Percentiles rank a stretch among this genome's conserved stretches.
These are phyloP conservation scores for Tetracladium marchalianum DNA, from an alignment of 495 filamentous ascomycete genomes.

Conservation along the genomic window DNA sequence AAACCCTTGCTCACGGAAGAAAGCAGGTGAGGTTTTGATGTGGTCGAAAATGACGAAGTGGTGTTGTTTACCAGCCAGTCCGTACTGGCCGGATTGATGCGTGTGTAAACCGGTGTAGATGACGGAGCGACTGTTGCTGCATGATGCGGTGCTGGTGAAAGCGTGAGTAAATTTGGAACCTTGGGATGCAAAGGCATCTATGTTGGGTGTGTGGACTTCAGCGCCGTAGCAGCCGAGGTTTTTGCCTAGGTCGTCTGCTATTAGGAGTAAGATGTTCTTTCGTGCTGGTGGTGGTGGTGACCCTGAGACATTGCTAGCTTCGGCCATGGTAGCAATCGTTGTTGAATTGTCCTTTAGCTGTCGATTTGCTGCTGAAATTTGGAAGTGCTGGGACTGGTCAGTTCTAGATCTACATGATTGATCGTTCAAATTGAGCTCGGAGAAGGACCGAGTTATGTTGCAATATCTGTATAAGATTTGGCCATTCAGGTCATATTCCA, in stretches of 20 bases:
- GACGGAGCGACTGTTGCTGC: constrained; percentile 31
- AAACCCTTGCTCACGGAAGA: constrained; percentile 28
- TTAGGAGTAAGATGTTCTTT: constrained; percentile 28
- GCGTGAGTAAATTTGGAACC: constrained; percentile 28
- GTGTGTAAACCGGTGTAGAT: constrained; percentile 39
- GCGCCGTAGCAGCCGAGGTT: constrained; percentile 30
- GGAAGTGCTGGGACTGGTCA: no score
- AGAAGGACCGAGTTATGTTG: no score
- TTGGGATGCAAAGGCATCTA: constrained; percentile 27
- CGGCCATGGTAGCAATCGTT: no score
- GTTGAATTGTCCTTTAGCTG: no score
- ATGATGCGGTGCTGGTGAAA: constrained; percentile 36
- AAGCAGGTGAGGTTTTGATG: constrained; percentile 28
- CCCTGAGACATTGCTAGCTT: no score
- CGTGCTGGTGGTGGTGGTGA: no score
- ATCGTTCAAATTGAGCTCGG: no score
- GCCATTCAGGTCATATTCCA: no score
- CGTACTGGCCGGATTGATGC: constrained; percentile 38
- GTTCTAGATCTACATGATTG: no score
- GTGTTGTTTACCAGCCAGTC: constrained; percentile 20
- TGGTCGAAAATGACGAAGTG: constrained; percentile 35
- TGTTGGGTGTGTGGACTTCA: constrained; percentile 25
- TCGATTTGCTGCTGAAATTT: no score
- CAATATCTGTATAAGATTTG: no score
- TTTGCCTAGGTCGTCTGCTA: constrained; percentile 35